Conservation (phyloP, 306 rosid genomes). For the Luffa acutangula region DNA sequence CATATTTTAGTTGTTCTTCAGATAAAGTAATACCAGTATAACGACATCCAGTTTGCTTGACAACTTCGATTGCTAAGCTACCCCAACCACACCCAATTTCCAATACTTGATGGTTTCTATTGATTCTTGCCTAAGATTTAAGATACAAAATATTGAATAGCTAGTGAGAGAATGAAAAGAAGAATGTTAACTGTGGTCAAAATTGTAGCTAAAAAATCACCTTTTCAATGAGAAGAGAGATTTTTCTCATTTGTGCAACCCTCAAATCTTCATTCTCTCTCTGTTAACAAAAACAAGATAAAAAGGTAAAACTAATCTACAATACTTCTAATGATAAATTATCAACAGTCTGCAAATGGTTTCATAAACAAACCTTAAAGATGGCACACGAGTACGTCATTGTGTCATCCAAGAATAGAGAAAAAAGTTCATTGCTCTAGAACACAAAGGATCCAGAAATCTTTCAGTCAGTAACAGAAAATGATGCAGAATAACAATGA, state of each 20-base stretch:
- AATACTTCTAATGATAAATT: too few species aligned
- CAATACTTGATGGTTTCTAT: conserved; percentile 58
- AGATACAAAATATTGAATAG: neutral
- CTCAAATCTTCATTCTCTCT: conserved; percentile 56
- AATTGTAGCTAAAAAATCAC: neutral
- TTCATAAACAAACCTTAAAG: conserved; percentile 40
- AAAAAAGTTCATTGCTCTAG: conserved; percentile 78
- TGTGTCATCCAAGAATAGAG: conserved; percentile 72
- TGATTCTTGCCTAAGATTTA: conserved; percentile 43
- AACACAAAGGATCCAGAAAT: conserved; percentile 16
- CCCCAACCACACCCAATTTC: conserved; percentile 98
- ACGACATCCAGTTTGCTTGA: conserved; percentile 63
- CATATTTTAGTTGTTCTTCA: conserved; percentile 63
- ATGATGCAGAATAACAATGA: too few species aligned
- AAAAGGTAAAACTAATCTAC: neutral
- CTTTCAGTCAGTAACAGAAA: neutral
- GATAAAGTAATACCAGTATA: conserved; percentile 88
- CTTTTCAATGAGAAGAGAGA: conserved; percentile 55
- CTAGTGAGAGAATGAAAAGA: too few species aligned
- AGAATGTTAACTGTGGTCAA: too few species aligned
- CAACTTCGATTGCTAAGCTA: conserved; percentile 75
- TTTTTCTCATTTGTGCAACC: conserved; percentile 69
- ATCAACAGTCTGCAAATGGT: too few species aligned
- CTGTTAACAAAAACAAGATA: conserved; percentile 23
- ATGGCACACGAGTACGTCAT: conserved; percentile 76